Base-by-base conservation (phyloP, 2,329 filamentous ascomycete genomes). In the Chalaropsis ovoidea region DNA sequence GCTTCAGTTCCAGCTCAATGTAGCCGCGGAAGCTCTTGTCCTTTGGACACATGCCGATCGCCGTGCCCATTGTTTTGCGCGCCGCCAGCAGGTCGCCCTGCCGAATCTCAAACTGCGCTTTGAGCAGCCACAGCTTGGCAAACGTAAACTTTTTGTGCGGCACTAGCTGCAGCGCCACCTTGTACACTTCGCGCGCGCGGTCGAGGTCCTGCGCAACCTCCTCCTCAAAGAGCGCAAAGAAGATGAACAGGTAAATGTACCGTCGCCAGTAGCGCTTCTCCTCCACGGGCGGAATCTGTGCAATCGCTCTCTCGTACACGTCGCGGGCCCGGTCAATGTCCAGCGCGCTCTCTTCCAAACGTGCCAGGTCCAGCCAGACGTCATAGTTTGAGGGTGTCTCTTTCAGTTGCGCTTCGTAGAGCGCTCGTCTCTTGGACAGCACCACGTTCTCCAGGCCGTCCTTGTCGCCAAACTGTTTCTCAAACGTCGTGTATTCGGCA, bases 61-160 rank as follows among this genome's bases (percentile, higher is more conserved):
- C 89, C 67, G 88, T 87, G 0, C 94, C 94, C 7, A 99, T 80
- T 0, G 91, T 89, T 77, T 96, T 99, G 45, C 94, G 84, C 24
- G 94, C 92, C 3, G 85, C 79, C 27, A 85, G 81, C 5, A 97
- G 81, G 70, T 96, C 83, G 73, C 87, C 85, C 72, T 96, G 92
- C 13, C 94, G 88, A 43, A 97, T 82, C 73, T 97, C 92, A 70
- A 97, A 96, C 68, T 95, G 89, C 0, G 93, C 91, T 71, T 93
- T 95, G 76, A 95, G 81, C 56, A 97, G 79, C 94, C 94, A 99
- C 62, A 97, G 80, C 75, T 99, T 99, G 73, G 91, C 90, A 74
- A 97, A 99, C 0, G 94, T 97, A 76, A 97, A 99, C 72, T 90
- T 90, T 74, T 95, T 95, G 78, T 99, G 94, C 0, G 94, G 94